phyloP scores from a whole-genome alignment of 495 filamentous ascomycete species.

The Chlorociboria aeruginascens region DNA sequence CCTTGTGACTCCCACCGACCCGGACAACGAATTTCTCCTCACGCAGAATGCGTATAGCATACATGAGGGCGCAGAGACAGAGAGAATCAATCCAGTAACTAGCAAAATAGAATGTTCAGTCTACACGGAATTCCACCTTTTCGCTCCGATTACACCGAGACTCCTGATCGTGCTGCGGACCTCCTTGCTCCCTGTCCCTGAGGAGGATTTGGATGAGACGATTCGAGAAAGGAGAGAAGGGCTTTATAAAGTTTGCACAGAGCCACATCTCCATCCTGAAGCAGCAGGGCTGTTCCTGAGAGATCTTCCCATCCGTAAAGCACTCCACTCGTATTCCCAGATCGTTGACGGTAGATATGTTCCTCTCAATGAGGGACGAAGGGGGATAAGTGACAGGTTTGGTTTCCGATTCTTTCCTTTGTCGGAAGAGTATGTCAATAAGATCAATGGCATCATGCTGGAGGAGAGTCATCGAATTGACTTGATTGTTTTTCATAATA shows the following conservation, averaged over 20 bases:
- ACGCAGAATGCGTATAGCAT: conserved; percentile 35
- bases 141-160: conserved; percentile 37
- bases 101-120: conserved; percentile 4
- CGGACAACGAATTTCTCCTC: conserved; percentile 36
- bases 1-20: conserved; percentile 28
- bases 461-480: conserved; percentile 23
- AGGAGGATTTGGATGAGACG: conserved; percentile 14
- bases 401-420: conserved; percentile 29
- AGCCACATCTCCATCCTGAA: background rate
- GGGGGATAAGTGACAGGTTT: conserved; percentile 23
- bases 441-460: conserved; percentile 31
- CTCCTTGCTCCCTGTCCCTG: conserved; percentile 18
- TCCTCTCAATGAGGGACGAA: conserved; percentile 8
- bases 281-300: conserved; percentile 17
- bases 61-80: conserved; percentile 31
- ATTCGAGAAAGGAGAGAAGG: conserved; percentile 8
- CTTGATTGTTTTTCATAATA: conserved; percentile 23
- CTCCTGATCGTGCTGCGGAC: conserved; percentile 36
- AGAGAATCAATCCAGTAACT: conserved; percentile 5
- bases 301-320: conserved; percentile 29
- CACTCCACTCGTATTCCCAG: conserved; percentile 27
- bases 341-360: conserved; percentile 19
- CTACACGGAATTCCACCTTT: conserved; percentile 32
- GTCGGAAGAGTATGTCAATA: conserved; percentile 23
- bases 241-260: background rate